phyloP scores from a whole-genome alignment of 495 filamentous ascomycete species.

The Neurospora sp. region DNA sequence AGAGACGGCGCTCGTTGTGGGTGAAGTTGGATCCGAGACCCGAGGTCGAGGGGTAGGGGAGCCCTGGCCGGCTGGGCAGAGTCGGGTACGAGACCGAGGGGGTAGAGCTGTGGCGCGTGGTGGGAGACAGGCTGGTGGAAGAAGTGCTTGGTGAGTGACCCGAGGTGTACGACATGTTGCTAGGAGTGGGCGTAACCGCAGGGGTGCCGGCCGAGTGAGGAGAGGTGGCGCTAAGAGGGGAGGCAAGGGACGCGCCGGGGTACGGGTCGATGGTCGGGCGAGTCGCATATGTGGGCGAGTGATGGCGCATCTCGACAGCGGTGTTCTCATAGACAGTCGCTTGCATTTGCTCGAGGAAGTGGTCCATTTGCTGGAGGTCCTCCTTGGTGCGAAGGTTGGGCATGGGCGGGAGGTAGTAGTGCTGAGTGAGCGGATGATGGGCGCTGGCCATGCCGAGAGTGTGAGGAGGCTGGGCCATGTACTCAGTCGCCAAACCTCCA shows the following conservation, averaged over 20 bases:
- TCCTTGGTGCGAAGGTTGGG: conserved; percentile 84
- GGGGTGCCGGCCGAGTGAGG: conserved; percentile 56
- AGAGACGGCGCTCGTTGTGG: conserved; percentile 69
- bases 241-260: conserved; percentile 49
- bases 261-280: conserved; percentile 31
- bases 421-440: conserved; percentile 49
- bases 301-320: conserved; percentile 51
- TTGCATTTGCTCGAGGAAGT: conserved; percentile 90
- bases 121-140: conserved; percentile 52
- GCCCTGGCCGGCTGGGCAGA: conserved; percentile 44
- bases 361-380: conserved; percentile 83
- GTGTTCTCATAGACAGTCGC: conserved; percentile 87
- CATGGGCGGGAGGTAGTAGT: conserved; percentile 74
- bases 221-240: conserved; percentile 49
- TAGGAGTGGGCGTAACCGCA: conserved; percentile 84
- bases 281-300: conserved; percentile 57
- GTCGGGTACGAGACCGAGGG: conserved; percentile 65
- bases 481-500: conserved; percentile 53
- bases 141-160: conserved; percentile 72
- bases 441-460: conserved; percentile 33
- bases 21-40: conserved; percentile 77
- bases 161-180: conserved; percentile 71
- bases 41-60: conserved; percentile 59
- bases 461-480: conserved; percentile 48
- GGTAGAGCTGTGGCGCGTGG: conserved; percentile 49